Evolutionary conservation across 2,329 filamentous ascomycete genomes (phyloP), one percentile per base, ranked within the genome.

Genomic region (Colletotrichum salicis): DNA sequence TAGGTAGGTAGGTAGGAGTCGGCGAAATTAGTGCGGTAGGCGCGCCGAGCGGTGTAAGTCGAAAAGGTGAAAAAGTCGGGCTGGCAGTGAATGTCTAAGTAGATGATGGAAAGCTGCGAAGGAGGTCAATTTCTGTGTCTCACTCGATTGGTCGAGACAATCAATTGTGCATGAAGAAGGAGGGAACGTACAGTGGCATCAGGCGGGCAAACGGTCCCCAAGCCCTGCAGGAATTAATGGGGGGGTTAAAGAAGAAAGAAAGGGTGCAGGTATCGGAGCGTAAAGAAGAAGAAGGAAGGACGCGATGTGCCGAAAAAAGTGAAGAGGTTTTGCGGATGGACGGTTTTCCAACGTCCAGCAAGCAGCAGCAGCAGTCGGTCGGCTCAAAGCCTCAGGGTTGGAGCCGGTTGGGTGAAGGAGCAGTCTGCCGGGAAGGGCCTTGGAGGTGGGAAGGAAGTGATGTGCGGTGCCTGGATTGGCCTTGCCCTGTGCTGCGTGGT

Each of bases 121-220:
- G 19, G 24, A n/a, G 15, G 59, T 72, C 55, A 64, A 48, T 64
- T 12, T 60, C 19, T n/a, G 29, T 45, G 62, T 63, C 31, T 69
- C 59, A 51, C 22, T 60, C 59, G 37, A 72, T 72, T 72, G 65
- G n/a, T 35, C 29, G 35, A 29, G 24, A 60, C 65, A 60, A 35
- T 55, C 37, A 57, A 31, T 64, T 59, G 33, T 51, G 54, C 45
- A 64, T 41, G 10, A 35, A 48, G 31, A 13, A 22, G 65, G n/a
- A 33, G 37, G n/a, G 54, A 58, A 70, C 70, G 35, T 70, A 72
- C 70, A 72, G 70, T 71, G 70, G 64, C 70, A 70, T 72, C 45
- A 64, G 70, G 70, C 35, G 48, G 70, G 70, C 41, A 51, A 27
- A 24, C 24, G 31, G 27, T 22, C 54, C 65, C 29, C 27, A 71